phyloP scores from a whole-genome alignment of 2,329 filamentous ascomycete species.

The Fusarium sp. region DNA sequence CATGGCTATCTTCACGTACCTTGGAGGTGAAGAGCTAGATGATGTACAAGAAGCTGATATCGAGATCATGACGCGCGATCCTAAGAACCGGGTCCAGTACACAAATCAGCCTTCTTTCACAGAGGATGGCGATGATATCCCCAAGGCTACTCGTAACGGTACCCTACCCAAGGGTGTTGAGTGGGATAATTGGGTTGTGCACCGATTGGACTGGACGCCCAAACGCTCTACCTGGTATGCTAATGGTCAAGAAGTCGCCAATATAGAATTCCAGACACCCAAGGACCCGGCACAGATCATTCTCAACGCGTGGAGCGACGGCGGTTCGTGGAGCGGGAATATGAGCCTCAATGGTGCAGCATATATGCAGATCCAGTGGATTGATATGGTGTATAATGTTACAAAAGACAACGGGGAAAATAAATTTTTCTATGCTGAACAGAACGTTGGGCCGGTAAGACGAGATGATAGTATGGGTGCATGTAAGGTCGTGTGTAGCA shows the following conservation, averaged over 20 bases:
- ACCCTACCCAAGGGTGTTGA: slow-evolving; percentile 54
- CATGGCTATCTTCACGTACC: slow-evolving; percentile 64
- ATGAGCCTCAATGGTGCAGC: slow-evolving; percentile 62
- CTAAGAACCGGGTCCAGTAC: slow-evolving; percentile 58
- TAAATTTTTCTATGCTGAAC: slow-evolving; percentile 29
- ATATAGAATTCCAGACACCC: slow-evolving; percentile 65
- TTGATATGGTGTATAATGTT: slow-evolving; percentile 66
- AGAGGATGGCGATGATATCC: slow-evolving; percentile 54
- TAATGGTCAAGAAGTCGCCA: slow-evolving; percentile 59
- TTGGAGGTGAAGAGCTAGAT: slow-evolving; percentile 47
- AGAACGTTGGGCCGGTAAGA: slow-evolving; percentile 47
- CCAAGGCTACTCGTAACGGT: slow-evolving; percentile 58
- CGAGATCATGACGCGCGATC: slow-evolving; percentile 61
- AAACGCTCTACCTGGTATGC: slow-evolving; percentile 65
- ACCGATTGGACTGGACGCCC: slow-evolving; percentile 69
- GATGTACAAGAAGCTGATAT: slow-evolving; percentile 62
- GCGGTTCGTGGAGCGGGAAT: slow-evolving; percentile 67
- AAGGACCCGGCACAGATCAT: slow-evolving; percentile 61
- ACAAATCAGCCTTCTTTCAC: slow-evolving; percentile 68
- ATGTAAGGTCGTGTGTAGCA: slow-evolving; percentile 47
- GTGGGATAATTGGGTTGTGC: slow-evolving; percentile 67
- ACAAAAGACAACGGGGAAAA: slow-evolving; percentile 33
- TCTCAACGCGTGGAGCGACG: slow-evolving; percentile 70
- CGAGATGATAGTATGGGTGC: slow-evolving; percentile 31
- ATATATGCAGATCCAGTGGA: slow-evolving; percentile 69